Percentiles rank a stretch among this genome's conserved stretches.
Conservation (phyloP, 345 rosid species). For the Ailanthus altissimus region DNA sequence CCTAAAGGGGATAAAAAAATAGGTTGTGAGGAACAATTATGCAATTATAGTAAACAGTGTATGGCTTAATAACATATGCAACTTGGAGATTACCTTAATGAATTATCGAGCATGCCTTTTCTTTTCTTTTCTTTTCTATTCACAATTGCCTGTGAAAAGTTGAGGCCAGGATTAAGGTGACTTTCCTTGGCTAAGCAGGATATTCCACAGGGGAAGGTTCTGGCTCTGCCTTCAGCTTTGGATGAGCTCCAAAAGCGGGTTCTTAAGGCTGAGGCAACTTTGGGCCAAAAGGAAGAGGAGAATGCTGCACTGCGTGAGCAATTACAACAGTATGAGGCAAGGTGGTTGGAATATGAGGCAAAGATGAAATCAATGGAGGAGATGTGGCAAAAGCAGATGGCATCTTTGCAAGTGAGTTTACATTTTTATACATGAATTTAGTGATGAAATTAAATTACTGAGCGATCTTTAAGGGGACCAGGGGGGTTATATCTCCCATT, state of each 20-base stretch:
- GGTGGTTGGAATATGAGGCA: constrained; percentile 77
- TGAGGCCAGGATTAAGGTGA: constrained; percentile 13
- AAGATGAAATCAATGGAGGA: constrained; percentile 97
- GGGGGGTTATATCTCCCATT: no score
- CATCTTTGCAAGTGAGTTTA: constrained; percentile 74
- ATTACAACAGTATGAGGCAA: constrained; percentile 63
- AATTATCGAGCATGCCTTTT: constrained; percentile 11
- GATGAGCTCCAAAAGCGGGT: constrained; percentile 74
- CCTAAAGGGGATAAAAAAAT: not conserved
- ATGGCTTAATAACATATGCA: not conserved
- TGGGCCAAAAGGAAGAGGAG: constrained; percentile 81
- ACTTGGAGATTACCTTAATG: not conserved
- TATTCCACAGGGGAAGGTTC: constrained; percentile 54
- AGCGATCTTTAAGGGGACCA: not conserved
- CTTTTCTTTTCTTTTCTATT: not conserved
- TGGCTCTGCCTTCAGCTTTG: constrained; percentile 51
- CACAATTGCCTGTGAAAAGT: not conserved
- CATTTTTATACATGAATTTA: not conserved
- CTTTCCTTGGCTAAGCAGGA: constrained; percentile 44
- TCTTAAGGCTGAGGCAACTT: constrained; percentile 63
- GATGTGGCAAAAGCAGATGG: constrained; percentile 91
- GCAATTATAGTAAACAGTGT: not conserved
- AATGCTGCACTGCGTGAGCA: constrained; percentile 72
- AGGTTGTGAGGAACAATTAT: not conserved
- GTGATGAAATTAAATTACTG: not conserved